These are phyloP conservation scores for Sclerotinia subarctica DNA, from an alignment of 2,329 filamentous ascomycete genomes.

Conservation along the genomic window DNA sequence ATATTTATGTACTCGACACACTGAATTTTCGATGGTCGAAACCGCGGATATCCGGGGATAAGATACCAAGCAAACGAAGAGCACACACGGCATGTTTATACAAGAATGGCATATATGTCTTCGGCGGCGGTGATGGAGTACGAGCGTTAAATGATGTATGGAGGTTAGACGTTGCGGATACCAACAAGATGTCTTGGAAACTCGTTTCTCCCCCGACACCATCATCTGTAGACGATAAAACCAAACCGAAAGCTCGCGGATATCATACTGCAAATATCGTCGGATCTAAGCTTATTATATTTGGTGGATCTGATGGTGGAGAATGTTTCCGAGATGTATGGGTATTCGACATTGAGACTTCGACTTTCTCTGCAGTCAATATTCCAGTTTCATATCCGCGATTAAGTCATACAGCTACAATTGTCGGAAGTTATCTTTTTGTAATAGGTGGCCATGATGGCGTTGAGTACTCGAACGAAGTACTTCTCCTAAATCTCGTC, in stretches of 20 bases:
- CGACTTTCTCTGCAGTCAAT: slow-evolving; percentile 56
- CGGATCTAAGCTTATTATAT: slow-evolving; percentile 68
- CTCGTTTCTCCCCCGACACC: slow-evolving; percentile 49
- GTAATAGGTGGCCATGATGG: slow-evolving; percentile 69
- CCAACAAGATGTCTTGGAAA: slow-evolving; percentile 66
- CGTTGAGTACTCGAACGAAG: slow-evolving; percentile 66
- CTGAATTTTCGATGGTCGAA: slow-evolving; percentile 65
- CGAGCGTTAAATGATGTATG: slow-evolving; percentile 68
- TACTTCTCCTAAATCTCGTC: slow-evolving; percentile 65
- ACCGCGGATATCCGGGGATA: slow-evolving; percentile 56
- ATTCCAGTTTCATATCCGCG: slow-evolving; percentile 61
- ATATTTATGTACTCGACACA: slow-evolving; percentile 69
- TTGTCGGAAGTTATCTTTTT: slow-evolving; percentile 68
- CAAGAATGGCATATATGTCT: slow-evolving; percentile 69
- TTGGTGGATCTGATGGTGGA: slow-evolving; percentile 65
- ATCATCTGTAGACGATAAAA: slow-evolving; percentile 45
- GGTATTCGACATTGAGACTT: slow-evolving; percentile 66
- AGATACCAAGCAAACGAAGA: slow-evolving; percentile 57
- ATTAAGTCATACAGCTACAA: slow-evolving; percentile 65
- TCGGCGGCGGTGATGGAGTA: slow-evolving; percentile 68
- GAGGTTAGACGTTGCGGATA: slow-evolving; percentile 66
- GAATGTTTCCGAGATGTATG: slow-evolving; percentile 72
- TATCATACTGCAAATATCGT: slow-evolving; percentile 74
- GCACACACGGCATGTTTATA: slow-evolving; percentile 71
- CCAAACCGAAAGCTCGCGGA: slow-evolving; percentile 60